Percentiles rank a stretch among this genome's conserved stretches.
These are phyloP conservation scores for Ceratocystis huliohia DNA, from an alignment of 2,329 filamentous ascomycete species.

Conservation along the genomic window DNA sequence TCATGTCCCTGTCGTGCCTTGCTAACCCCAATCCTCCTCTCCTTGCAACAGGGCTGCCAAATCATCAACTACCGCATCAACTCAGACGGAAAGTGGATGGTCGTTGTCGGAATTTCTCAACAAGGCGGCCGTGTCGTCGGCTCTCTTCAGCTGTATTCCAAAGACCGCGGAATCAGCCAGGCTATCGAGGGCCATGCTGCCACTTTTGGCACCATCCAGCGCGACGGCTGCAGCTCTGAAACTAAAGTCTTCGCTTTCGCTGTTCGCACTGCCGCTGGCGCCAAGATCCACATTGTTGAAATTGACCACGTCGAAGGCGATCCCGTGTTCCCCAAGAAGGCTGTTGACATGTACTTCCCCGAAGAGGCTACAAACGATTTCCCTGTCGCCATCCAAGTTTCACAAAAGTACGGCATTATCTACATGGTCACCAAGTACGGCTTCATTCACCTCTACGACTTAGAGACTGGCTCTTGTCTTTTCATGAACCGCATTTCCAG, in stretches of 20 bases:
- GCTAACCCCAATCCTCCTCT: not conserved
- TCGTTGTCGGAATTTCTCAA: constrained; percentile 88
- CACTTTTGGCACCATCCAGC: constrained; percentile 75
- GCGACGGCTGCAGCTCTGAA: constrained; percentile 79
- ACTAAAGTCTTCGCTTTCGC: constrained; percentile 96
- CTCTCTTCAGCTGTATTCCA: constrained; percentile 94
- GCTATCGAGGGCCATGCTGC: constrained; percentile 95
- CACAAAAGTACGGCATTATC: constrained; percentile 89
- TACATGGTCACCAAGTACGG: constrained; percentile 98
- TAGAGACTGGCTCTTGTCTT: constrained; percentile 88
- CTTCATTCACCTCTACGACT: constrained; percentile 96
- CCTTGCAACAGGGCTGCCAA: constrained; percentile 62
- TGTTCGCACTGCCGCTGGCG: constrained; percentile 70
- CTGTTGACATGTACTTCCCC: constrained; percentile 95
- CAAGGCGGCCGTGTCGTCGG: constrained; percentile 88
- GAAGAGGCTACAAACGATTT: constrained; percentile 93
- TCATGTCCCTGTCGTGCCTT: not conserved
- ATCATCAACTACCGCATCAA: constrained; percentile 99
- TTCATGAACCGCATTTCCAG: constrained; percentile 99
- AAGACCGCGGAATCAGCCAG: constrained; percentile 91
- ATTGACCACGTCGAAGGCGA: constrained; percentile 88
- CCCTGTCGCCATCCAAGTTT: constrained; percentile 94
- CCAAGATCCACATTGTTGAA: constrained; percentile 91
- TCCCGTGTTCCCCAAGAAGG: constrained; percentile 84
- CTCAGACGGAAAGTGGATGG: constrained; percentile 95